Percentiles rank a stretch among this genome's conserved stretches.
Conservation (phyloP, 2,329 filamentous ascomycete genomes). For the Scortechinia acanthostroma region DNA sequence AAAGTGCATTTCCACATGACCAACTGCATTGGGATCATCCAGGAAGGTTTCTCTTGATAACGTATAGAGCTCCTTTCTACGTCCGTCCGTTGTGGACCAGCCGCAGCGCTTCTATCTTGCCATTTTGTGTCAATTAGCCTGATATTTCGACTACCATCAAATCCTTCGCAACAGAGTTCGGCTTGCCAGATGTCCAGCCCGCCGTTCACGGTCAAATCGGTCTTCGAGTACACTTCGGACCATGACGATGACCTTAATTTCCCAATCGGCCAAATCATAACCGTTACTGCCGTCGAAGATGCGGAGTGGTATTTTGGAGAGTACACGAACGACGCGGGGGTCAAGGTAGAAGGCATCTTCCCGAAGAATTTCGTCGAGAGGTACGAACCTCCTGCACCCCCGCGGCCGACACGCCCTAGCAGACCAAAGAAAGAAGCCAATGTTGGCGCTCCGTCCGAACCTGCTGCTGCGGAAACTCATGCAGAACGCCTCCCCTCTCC, state of each 20-base stretch:
- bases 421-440: conserved; percentile 59
- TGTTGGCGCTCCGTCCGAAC: conserved; percentile 17
- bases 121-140: too few relatives aligned
- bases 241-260: conserved; percentile 96
- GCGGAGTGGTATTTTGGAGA: conserved; percentile 89
- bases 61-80: too few relatives aligned
- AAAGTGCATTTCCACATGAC: too few relatives aligned
- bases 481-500: conserved; percentile 16
- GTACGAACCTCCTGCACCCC: conserved; percentile 84
- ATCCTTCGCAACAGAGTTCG: too few relatives aligned
- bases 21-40: too few relatives aligned
- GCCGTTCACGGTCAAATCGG: conserved; percentile 87
- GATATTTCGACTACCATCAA: too few relatives aligned
- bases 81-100: too few relatives aligned
- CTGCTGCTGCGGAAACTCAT: conserved; percentile 21
- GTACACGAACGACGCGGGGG: conserved; percentile 71
- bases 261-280: conserved; percentile 78
- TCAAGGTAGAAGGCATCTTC: conserved; percentile 78
- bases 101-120: too few relatives aligned
- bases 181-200: conserved; percentile 59
- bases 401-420: conserved; percentile 67
- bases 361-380: conserved; percentile 96
- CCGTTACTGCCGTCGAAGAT: conserved; percentile 86
- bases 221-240: conserved; percentile 87
- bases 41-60: too few relatives aligned